Evolutionary conservation across 306 rosid species (phyloP).

Genomic region (Psophocarpus tetragonolobus): DNA sequence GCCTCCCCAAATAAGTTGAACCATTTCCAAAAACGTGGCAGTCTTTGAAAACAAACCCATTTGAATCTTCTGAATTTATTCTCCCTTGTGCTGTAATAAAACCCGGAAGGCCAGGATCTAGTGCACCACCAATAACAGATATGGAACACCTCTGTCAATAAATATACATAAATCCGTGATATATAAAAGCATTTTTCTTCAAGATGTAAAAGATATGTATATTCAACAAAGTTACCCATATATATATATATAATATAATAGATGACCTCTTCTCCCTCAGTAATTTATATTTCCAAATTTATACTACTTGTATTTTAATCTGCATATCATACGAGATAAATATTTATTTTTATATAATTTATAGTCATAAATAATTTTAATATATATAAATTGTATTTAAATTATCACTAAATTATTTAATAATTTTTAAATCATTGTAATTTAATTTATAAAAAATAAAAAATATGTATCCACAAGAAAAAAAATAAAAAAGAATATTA

Average conservation of each 20-base stretch:
- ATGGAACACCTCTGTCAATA: conserved; percentile 60
- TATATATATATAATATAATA: too few relatives aligned
- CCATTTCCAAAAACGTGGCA: conserved; percentile 66
- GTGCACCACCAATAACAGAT: conserved; percentile 53
- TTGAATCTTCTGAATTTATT: conserved; percentile 38
- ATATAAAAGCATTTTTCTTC: background rate
- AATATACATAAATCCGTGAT: background rate
- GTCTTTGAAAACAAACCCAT: conserved; percentile 72
- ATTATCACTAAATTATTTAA: too few relatives aligned
- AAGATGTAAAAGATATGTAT: background rate
- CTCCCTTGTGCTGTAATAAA: conserved; percentile 89
- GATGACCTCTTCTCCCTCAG: background rate
- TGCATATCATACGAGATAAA: too few relatives aligned
- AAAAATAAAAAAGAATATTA: too few relatives aligned
- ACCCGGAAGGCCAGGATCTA: conserved; percentile 45
- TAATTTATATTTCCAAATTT: too few relatives aligned
- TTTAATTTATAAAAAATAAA: too few relatives aligned
- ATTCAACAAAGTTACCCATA: background rate
- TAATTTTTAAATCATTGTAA: too few relatives aligned
- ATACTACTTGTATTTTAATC: too few relatives aligned
- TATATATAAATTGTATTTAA: too few relatives aligned
- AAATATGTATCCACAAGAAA: too few relatives aligned
- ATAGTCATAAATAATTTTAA: too few relatives aligned
- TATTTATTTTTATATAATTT: too few relatives aligned
- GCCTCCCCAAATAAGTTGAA: conserved; percentile 65